A percentile compares a stretch with the other conserved stretches of the same genome.
phyloP scores from a whole-genome alignment of 2,329 filamentous ascomycete genomes.

The Colletotrichum sp. region DNA sequence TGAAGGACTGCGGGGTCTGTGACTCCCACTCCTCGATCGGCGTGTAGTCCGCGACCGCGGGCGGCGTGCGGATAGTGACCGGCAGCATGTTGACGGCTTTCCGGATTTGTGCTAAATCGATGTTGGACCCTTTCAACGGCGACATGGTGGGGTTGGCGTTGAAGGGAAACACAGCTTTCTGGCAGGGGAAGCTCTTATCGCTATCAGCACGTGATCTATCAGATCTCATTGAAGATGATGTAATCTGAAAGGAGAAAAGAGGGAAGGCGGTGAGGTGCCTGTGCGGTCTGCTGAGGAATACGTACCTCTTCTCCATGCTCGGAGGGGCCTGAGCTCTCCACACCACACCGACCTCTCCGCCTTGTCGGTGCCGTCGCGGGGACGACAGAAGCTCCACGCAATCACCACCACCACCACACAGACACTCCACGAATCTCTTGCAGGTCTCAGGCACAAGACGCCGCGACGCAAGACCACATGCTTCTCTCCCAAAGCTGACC shows the following conservation, averaged over 20 bases:
- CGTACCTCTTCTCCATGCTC: neutral
- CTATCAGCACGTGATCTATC: conserved; percentile 27
- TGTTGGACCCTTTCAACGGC: neutral
- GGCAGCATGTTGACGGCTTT: conserved; percentile 42
- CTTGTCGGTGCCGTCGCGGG: neutral
- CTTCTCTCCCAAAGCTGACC: neutral
- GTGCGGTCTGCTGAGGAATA: neutral
- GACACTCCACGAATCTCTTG: neutral
- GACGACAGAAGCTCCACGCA: neutral
- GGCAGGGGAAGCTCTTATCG: conserved; percentile 21
- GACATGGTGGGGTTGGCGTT: conserved; percentile 11
- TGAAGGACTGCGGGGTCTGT: conserved; percentile 76
- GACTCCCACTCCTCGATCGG: conserved; percentile 72
- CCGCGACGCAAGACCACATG: neutral
- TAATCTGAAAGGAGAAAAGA: neutral
- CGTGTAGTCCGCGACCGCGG: conserved; percentile 64
- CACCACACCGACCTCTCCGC: neutral
- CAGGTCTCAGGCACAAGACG: neutral
- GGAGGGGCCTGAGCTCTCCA: conserved; percentile 9
- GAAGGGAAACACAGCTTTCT: neutral
- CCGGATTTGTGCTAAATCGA: neutral
- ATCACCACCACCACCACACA: neutral
- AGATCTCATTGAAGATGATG: neutral
- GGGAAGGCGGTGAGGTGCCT: neutral
- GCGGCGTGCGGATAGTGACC: conserved; percentile 62